phyloP scores from a whole-genome alignment of 176 grass and related monocot species.

The Avena eriantha region DNA sequence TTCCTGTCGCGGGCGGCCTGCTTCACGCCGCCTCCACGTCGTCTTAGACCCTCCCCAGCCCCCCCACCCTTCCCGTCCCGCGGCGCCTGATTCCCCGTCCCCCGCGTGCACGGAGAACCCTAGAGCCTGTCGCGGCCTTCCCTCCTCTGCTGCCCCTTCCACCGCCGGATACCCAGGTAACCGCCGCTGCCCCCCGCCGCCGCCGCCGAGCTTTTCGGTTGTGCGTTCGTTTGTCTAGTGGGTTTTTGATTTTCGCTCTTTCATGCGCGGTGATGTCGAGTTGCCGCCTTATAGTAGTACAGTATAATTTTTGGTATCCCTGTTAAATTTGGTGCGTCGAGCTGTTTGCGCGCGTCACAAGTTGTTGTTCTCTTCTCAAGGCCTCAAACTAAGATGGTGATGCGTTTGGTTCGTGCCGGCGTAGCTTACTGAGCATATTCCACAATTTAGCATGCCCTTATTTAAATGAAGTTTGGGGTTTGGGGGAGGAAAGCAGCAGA shows the following conservation, averaged over 20 bases:
- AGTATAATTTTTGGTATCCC: too few relatives aligned
- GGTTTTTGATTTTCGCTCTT: background rate
- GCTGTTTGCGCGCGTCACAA: background rate
- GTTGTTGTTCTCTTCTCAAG: background rate
- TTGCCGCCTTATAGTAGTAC: background rate
- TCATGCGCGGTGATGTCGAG: background rate
- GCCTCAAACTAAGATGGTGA: background rate
- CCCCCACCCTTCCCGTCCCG: background rate
- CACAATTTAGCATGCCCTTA: background rate
- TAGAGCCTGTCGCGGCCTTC: background rate
- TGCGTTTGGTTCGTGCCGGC: background rate
- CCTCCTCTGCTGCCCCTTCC: slow-evolving; percentile 31
- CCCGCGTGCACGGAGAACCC: background rate
- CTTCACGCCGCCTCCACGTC: slow-evolving; percentile 42
- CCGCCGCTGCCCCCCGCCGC: background rate
- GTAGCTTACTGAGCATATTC: background rate
- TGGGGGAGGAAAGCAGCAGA: too few relatives aligned
- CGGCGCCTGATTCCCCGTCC: too few relatives aligned
- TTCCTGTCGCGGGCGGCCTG: slow-evolving; percentile 19
- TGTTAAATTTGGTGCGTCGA: background rate
- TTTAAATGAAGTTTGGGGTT: background rate
- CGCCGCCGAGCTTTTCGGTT: background rate
- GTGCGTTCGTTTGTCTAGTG: background rate
- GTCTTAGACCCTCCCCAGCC: background rate
- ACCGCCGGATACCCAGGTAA: slow-evolving; percentile 34